These are phyloP conservation scores for Didymella glomerata DNA, from an alignment of 2,329 filamentous ascomycete genomes.

Conservation along the genomic window DNA sequence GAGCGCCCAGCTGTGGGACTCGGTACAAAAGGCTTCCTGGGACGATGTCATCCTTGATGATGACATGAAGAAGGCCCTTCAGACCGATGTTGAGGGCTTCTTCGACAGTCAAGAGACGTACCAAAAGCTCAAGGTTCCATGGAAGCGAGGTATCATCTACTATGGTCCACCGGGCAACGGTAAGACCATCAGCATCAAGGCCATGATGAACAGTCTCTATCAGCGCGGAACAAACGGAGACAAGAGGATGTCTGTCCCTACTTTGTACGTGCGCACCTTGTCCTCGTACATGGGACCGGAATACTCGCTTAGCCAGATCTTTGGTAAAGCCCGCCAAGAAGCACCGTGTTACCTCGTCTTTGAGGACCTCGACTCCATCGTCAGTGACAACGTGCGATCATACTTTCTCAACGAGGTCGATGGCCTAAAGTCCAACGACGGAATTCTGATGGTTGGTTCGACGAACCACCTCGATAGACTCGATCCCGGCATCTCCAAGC, in stretches of 20 bases:
- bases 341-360: conserved; percentile 76
- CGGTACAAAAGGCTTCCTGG: conserved; percentile 61
- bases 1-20: conserved; percentile 66
- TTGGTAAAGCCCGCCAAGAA: conserved; percentile 64
- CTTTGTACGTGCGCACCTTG: conserved; percentile 63
- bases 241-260: conserved; percentile 60
- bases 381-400: conserved; percentile 66
- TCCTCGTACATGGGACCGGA: conserved; percentile 62
- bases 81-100: conserved; percentile 71
- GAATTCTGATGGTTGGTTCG: conserved; percentile 73
- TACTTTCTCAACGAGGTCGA: conserved; percentile 80
- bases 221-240: conserved; percentile 53
- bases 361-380: conserved; percentile 74
- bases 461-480: conserved; percentile 72
- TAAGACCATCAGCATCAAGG: conserved; percentile 76
- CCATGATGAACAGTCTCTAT: conserved; percentile 71
- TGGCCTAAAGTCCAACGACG: conserved; percentile 73
- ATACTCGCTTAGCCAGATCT: conserved; percentile 51
- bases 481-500: conserved; percentile 67
- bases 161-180: conserved; percentile 71
- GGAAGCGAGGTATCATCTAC: conserved; percentile 76
- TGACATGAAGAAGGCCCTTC: conserved; percentile 70
- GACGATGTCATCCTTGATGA: conserved; percentile 72
- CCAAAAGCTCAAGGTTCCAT: conserved; percentile 68
- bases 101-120: conserved; percentile 69